Percentiles rank a stretch among this genome's conserved stretches.
phyloP scores from a whole-genome alignment of 2,329 filamentous ascomycete genomes.

The Penicillium fuscoglaucum region DNA sequence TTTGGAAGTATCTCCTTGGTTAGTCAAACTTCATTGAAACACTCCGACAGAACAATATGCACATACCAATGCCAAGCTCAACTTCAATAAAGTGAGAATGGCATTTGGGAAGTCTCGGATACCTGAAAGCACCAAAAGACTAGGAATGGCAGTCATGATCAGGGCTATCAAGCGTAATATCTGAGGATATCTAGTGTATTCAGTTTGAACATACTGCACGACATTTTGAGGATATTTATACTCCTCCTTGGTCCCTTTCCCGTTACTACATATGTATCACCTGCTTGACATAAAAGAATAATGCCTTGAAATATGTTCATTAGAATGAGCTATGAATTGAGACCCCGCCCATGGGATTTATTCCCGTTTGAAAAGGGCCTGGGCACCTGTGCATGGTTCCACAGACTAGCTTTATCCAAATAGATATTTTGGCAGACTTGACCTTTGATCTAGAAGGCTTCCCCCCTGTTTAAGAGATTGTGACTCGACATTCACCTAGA shows the following conservation, averaged over 20 bases:
- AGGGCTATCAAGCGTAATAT: not conserved
- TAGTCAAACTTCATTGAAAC: not conserved
- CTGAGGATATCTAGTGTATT: not conserved
- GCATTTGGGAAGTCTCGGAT: not conserved
- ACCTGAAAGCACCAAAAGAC: not conserved
- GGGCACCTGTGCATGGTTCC: not conserved
- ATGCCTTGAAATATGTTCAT: not conserved
- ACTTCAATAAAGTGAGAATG: not conserved
- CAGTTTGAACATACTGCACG: too few species aligned
- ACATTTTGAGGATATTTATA: slow-evolving; percentile 2
- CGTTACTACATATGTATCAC: not conserved
- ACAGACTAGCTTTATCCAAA: not conserved
- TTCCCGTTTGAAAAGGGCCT: not conserved
- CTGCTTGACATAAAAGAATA: not conserved
- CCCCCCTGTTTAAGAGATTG: too few species aligned
- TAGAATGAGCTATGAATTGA: not conserved
- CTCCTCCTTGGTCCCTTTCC: not conserved
- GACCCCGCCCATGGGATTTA: not conserved
- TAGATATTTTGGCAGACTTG: not conserved
- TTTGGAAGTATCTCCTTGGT: not conserved
- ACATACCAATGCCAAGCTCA: slow-evolving; percentile 1
- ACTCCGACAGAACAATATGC: not conserved
- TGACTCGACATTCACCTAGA: not conserved
- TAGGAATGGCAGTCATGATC: not conserved
- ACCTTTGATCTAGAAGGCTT: not conserved